Evolutionary conservation across 257 asterid genomes (phyloP), one percentile per base, ranked within the genome.

Genomic region (Nicotiana tomentosiformis): DNA sequence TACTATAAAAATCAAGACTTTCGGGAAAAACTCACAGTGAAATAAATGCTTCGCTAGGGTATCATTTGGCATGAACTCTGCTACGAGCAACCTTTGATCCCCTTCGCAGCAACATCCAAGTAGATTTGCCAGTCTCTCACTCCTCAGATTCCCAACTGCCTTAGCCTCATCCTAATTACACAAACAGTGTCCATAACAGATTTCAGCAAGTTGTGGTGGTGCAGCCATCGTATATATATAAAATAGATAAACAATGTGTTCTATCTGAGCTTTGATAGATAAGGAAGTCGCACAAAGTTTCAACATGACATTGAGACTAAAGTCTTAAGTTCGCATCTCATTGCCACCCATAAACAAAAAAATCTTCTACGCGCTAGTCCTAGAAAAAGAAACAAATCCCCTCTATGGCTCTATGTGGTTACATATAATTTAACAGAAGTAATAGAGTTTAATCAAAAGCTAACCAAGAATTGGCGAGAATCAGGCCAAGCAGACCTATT

Each of bases 21-120:
- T 26, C 0, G 7, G 7, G 6, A 46, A 83, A 37, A 83, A 80
- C 92, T 88, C 65, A 89, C 92, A 89, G 61, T 89, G 92, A 87
- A 89, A 89, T 55, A 89, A 85, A 84, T 89, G 92, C 72, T 76
- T 89, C 15, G 92, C 91, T 14, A 89, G 91, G 18, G 92, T 89
- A 26, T 89, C 90, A 53, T 88, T 85, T 8, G 91, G 91, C 92
- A 88, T 88, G 66, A 89, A 89, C 76, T 89, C 92, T 0, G 92
- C 89, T 17, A 89, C 90, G 80, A 88, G 84, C 84, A 89, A 80
- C 76, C 92, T 88, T 74, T 89, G 87, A 10, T 88, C 91, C 81
- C 88, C 89, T 81, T 88, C 87, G 30, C 83, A 83, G 86, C 92
- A 89, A 62, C 78, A 86, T 58, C 92, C 92, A 17, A 89, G 70